Evolutionary conservation across 2,329 filamentous ascomycete species (phyloP).

Genomic region (Colletotrichum acutatum): DNA sequence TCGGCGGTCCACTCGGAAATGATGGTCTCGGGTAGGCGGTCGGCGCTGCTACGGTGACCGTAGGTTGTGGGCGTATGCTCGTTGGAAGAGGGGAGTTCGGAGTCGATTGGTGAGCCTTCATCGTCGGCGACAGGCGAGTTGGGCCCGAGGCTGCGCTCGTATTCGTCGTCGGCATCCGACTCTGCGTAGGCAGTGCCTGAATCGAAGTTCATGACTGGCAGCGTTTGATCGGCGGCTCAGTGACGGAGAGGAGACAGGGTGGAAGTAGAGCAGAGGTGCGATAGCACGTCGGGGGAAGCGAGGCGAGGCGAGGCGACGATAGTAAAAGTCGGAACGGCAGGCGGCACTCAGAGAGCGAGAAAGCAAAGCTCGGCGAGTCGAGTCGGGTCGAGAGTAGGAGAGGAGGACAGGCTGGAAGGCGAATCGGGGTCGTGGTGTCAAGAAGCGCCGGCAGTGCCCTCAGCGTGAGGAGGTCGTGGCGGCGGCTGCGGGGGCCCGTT

Average conservation of each 20-base stretch:
- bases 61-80: constrained; percentile 86
- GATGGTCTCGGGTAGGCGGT: constrained; percentile 77
- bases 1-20: constrained; percentile 86
- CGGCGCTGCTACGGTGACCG: constrained; percentile 72
- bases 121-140: constrained; percentile 76
- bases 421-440: constrained; percentile 20
- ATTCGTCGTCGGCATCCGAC: constrained; percentile 86
- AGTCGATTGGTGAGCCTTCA: constrained; percentile 77
- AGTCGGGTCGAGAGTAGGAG: constrained; percentile 1
- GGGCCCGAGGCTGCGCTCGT: constrained; percentile 77
- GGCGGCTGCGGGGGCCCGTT: constrained; percentile 35
- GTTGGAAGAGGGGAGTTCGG: constrained; percentile 73
- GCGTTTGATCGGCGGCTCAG: constrained; percentile 7
- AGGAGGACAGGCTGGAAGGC: constrained; percentile 11
- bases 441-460: constrained; percentile 28
- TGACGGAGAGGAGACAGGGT: not conserved
- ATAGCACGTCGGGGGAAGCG: constrained; percentile 5
- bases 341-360: constrained; percentile 2
- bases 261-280: not conserved
- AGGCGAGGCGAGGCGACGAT: not conserved
- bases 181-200: constrained; percentile 79
- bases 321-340: not conserved
- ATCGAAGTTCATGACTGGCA: constrained; percentile 66
- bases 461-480: constrained; percentile 29
- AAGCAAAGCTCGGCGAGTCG: not conserved